Conservation (phyloP, 768 basidiomycete species). For the Tephrocybe sp. region DNA sequence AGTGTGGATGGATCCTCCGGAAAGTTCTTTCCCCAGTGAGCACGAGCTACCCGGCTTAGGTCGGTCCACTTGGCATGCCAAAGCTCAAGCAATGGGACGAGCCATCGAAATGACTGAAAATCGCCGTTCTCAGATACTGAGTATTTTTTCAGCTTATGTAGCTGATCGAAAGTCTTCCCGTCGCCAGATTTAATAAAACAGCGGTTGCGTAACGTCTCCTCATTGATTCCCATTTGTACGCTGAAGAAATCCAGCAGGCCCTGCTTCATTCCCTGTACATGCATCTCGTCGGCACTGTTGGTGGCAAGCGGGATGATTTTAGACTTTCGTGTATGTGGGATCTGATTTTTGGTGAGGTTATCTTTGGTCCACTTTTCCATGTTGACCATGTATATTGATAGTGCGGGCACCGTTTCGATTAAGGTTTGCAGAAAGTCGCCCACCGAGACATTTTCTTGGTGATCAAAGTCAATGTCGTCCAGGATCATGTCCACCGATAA, state of each 20-base stretch:
- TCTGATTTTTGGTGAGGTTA: conserved; percentile 9
- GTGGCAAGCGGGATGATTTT: conserved; percentile 16
- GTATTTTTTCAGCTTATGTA: conserved; percentile 1
- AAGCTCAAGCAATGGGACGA: conserved; percentile 24
- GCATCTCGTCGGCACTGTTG: no score
- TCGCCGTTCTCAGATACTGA: conserved; percentile 13
- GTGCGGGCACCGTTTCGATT: conserved; percentile 11
- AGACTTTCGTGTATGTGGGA: conserved; percentile 5
- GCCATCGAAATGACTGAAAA: conserved; percentile 20
- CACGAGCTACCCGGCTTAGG: conserved; percentile 18
- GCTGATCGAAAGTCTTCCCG: conserved; percentile 19
- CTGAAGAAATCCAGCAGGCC: conserved; percentile 17
- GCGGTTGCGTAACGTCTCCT: conserved; percentile 11
- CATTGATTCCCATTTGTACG: conserved; percentile 13
- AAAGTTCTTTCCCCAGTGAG: conserved; percentile 19
- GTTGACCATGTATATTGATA: conserved; percentile 9
- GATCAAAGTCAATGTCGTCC: conserved; percentile 13
- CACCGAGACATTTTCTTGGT: conserved; percentile 13
- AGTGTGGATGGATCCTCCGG: conserved; percentile 18
- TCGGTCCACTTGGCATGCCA: conserved; percentile 35
- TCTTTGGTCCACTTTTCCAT: conserved; percentile 7
- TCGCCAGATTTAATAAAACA: conserved; percentile 15
- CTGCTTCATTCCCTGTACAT: conserved; percentile 16
- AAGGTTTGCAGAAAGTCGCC: conserved; percentile 15
- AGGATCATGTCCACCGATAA: conserved; percentile 14